These are phyloP conservation scores for Ramularia collo-cygni DNA, from an alignment of 2,329 filamentous ascomycete species.

Conservation along the genomic window DNA sequence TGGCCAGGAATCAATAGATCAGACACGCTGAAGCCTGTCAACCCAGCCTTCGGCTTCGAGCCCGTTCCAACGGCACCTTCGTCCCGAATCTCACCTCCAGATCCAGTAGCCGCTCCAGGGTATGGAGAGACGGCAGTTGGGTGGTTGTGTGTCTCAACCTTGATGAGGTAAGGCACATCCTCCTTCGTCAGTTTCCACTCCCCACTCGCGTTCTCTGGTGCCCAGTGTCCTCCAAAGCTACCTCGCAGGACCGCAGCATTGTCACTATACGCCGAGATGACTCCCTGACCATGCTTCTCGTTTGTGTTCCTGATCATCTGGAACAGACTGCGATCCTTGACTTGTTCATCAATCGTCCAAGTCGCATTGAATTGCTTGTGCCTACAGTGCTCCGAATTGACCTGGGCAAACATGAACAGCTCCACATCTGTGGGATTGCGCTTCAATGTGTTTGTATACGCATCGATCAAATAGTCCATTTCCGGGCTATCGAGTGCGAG, in stretches of 20 bases:
- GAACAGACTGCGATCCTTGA: slow-evolving; percentile 76
- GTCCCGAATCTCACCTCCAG: slow-evolving; percentile 91
- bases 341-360: slow-evolving; percentile 86
- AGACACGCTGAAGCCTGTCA: slow-evolving; percentile 90
- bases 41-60: slow-evolving; percentile 84
- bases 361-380: slow-evolving; percentile 94
- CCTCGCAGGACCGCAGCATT: slow-evolving; percentile 91
- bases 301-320: slow-evolving; percentile 97
- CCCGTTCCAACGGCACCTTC: slow-evolving; percentile 91
- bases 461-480: slow-evolving; percentile 88
- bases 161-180: slow-evolving; percentile 77
- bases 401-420: slow-evolving; percentile 98
- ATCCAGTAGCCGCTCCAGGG: slow-evolving; percentile 87
- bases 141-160: slow-evolving; percentile 98
- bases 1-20: slow-evolving; percentile 84
- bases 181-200: slow-evolving; percentile 86
- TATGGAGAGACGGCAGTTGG: slow-evolving; percentile 93
- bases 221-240: slow-evolving; percentile 69
- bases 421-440: slow-evolving; percentile 79
- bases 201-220: slow-evolving; percentile 76
- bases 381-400: slow-evolving; percentile 91
- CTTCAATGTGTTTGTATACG: slow-evolving; percentile 60
- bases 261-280: slow-evolving; percentile 94
- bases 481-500: slow-evolving; percentile 82
- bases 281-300: slow-evolving; percentile 65